Percentiles rank a stretch among this genome's conserved stretches.
These are phyloP conservation scores for Neofusicoccum umdonicola DNA, from an alignment of 2,329 filamentous ascomycete species.

Conservation along the genomic window DNA sequence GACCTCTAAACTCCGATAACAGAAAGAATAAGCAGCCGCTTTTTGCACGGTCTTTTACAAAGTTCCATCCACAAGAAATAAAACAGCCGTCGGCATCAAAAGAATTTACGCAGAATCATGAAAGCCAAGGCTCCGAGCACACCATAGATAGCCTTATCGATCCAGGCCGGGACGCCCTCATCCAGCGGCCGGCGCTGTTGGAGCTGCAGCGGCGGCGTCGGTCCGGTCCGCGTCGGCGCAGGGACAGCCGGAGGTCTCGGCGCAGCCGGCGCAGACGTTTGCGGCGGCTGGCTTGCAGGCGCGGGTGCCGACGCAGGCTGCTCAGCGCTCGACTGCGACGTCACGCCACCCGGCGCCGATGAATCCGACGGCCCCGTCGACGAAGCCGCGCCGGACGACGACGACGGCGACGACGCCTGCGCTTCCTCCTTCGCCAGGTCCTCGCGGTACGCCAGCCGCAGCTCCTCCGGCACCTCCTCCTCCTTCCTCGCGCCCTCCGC, in stretches of 20 bases:
- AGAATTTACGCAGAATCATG: constrained; percentile 59
- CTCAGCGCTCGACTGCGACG: neutral
- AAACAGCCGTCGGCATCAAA: constrained; percentile 12
- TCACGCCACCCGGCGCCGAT: neutral
- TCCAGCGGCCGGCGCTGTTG: constrained; percentile 18
- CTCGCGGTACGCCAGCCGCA: constrained; percentile 69
- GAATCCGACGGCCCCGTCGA: neutral
- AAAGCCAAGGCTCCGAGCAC: constrained; percentile 68
- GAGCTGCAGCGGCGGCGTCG: constrained; percentile 10
- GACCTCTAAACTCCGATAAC: neutral
- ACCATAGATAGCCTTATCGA: constrained; percentile 77
- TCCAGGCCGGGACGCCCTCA: constrained; percentile 67
- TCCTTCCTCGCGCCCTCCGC: constrained; percentile 40
- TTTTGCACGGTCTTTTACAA: neutral
- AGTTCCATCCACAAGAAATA: neutral
- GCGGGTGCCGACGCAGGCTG: neutral
- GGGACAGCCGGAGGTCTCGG: constrained; percentile 16
- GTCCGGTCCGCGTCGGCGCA: constrained; percentile 18
- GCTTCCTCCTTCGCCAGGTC: constrained; percentile 54
- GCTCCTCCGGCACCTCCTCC: constrained; percentile 52
- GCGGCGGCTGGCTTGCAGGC: neutral
- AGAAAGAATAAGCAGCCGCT: neutral
- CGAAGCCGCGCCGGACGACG: neutral
- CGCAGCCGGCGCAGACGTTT: neutral
- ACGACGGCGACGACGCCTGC: constrained; percentile 17